A percentile compares a stretch with the other conserved stretches of the same genome.
phyloP scores from a whole-genome alignment of 108 stramenopile genomes.

The Cyclotella atomus region DNA sequence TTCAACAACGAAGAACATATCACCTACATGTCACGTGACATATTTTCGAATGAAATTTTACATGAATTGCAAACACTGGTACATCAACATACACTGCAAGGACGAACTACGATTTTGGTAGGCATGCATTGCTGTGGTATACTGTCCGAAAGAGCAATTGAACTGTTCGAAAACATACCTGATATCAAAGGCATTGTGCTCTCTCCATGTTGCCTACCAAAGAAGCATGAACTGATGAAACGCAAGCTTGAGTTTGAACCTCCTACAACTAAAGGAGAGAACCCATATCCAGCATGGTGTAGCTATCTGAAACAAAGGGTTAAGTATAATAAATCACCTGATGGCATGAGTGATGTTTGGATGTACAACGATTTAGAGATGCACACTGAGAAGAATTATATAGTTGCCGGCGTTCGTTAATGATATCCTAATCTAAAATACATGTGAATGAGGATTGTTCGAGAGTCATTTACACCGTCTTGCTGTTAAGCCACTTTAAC shows the following conservation, averaged over 20 bases:
- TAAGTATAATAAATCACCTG: background rate
- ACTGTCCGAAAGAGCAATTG: conserved; percentile 31
- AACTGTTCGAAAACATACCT: conserved; percentile 32
- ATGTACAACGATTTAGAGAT: conserved; percentile 26
- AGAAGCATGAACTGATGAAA: conserved; percentile 22
- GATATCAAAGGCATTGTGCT: conserved; percentile 30
- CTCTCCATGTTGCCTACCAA: conserved; percentile 45
- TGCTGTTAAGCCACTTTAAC: conserved; percentile 23
- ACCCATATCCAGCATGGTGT: conserved; percentile 23
- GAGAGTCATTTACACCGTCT: too few species aligned
- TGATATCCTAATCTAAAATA: background rate
- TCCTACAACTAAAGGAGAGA: background rate
- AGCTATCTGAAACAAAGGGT: conserved; percentile 28
- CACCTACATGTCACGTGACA: conserved; percentile 32
- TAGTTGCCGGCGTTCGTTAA: conserved; percentile 25
- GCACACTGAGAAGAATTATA: conserved; percentile 35
- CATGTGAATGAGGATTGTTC: too few species aligned
- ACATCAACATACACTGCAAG: conserved; percentile 11
- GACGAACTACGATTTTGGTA: conserved; percentile 25
- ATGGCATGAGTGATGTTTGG: background rate
- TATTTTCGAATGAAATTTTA: conserved; percentile 19
- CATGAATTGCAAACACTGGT: conserved; percentile 21
- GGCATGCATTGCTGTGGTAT: conserved; percentile 44
- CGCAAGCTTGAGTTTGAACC: background rate
- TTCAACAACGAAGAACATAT: conserved; percentile 11